Evolutionary conservation across 2,329 filamentous ascomycete genomes (phyloP).

Genomic region (Phaeomoniella chlamydospora): DNA sequence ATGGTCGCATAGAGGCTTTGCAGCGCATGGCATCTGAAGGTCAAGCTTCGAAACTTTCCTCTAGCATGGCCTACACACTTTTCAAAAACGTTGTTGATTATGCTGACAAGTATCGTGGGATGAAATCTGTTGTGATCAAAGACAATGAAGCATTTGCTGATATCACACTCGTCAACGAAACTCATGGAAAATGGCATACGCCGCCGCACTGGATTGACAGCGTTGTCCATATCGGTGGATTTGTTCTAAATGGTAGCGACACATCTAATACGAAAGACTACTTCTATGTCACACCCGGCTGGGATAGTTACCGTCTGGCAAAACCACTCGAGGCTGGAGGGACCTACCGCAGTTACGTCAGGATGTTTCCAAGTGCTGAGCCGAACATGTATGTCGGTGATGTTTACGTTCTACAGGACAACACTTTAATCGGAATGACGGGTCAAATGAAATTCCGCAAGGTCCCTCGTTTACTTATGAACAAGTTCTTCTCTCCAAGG

Average conservation of each 20-base stretch:
- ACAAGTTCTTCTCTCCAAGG: conserved; percentile 19
- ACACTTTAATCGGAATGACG: conserved; percentile 17
- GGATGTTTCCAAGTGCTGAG: conserved; percentile 10
- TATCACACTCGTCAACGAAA: conserved; percentile 10
- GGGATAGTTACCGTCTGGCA: background rate
- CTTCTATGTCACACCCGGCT: background rate
- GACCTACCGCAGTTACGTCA: background rate
- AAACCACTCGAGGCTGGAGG: background rate
- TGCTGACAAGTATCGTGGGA: conserved; percentile 14
- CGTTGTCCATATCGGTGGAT: conserved; percentile 20
- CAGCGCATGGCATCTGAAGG: conserved; percentile 3
- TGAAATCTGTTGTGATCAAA: conserved; percentile 18
- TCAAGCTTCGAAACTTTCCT: conserved; percentile 10
- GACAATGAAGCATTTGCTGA: conserved; percentile 17
- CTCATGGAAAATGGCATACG: conserved; percentile 9
- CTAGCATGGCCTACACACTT: conserved; percentile 17
- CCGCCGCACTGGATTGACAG: conserved; percentile 19
- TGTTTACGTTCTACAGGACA: conserved; percentile 21
- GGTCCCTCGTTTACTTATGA: conserved; percentile 21
- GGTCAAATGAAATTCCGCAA: conserved; percentile 20
- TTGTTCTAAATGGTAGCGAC: conserved; percentile 18
- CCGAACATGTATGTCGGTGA: conserved; percentile 20
- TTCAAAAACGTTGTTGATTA: conserved; percentile 17
- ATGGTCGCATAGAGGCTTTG: background rate
- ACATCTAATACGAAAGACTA: background rate